phyloP scores from a whole-genome alignment of 768 basidiomycete species.

The Kwoniella bestiolae region DNA sequence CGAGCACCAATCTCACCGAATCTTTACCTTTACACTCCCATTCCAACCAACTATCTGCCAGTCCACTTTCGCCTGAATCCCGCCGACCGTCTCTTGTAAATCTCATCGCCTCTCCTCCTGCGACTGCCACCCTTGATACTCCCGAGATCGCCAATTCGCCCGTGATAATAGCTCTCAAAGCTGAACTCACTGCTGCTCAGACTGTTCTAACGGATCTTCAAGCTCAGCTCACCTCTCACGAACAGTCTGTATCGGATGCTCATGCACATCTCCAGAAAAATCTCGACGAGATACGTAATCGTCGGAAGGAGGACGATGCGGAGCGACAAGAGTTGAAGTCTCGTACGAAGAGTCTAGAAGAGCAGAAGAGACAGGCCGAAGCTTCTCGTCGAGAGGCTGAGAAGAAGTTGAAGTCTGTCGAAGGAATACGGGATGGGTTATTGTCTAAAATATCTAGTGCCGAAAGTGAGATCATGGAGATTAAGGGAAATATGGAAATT shows the following conservation, averaged over 20 bases:
- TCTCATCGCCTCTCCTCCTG: conserved; percentile 27
- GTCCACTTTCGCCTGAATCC: conserved; percentile 34
- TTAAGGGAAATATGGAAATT: conserved; percentile 52
- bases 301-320: conserved; percentile 74
- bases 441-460: conserved; percentile 46
- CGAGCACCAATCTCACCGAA: conserved; percentile 27
- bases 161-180: conserved; percentile 42
- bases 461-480: conserved; percentile 44
- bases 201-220: conserved; percentile 39
- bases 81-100: conserved; percentile 42
- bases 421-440: conserved; percentile 65
- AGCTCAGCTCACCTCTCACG: conserved; percentile 39
- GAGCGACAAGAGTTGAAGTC: conserved; percentile 75
- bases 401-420: conserved; percentile 76
- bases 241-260: conserved; percentile 45
- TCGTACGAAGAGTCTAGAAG: conserved; percentile 84
- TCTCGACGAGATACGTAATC: conserved; percentile 68
- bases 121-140: conserved; percentile 23
- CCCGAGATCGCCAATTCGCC: conserved; percentile 41
- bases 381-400: conserved; percentile 79
- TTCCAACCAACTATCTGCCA: conserved; percentile 20
- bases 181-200: conserved; percentile 49
- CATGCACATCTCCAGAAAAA: conserved; percentile 72
- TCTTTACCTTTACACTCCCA: conserved; percentile 33
- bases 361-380: conserved; percentile 82